phyloP scores from a whole-genome alignment of 2,329 filamentous ascomycete genomes.

The Knufia fluminis region DNA sequence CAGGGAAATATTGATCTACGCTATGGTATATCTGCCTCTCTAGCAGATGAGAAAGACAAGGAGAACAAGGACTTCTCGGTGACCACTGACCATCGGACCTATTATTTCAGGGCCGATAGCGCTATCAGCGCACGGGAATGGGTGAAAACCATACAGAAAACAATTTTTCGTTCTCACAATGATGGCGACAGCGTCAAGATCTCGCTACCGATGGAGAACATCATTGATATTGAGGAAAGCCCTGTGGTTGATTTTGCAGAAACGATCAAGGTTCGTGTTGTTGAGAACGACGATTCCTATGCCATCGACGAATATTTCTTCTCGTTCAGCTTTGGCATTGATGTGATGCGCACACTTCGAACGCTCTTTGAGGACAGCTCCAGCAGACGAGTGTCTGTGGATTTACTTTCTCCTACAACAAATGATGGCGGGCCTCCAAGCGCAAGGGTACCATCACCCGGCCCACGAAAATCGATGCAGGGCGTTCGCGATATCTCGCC shows the following conservation, averaged over 20 bases:
- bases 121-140: constrained; percentile 84
- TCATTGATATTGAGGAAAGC: constrained; percentile 87
- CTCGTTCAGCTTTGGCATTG: constrained; percentile 75
- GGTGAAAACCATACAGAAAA: constrained; percentile 87
- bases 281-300: constrained; percentile 89
- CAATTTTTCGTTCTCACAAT: constrained; percentile 92
- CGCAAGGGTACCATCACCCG: constrained; percentile 7
- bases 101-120: constrained; percentile 84
- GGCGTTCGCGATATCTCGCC: constrained; percentile 14
- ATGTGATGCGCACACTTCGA: constrained; percentile 70
- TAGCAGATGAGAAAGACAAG: constrained; percentile 63
- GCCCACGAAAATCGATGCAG: background rate
- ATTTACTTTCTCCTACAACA: constrained; percentile 21
- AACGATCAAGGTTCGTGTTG: constrained; percentile 84
- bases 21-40: constrained; percentile 77
- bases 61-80: constrained; percentile 71
- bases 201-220: constrained; percentile 74
- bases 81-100: constrained; percentile 71
- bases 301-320: constrained; percentile 98
- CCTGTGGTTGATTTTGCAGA: constrained; percentile 86
- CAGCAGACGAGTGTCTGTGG: constrained; percentile 33
- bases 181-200: constrained; percentile 97
- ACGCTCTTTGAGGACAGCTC: constrained; percentile 60
- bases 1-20: constrained; percentile 84
- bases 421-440: constrained; percentile 10